A percentile compares a stretch with the other conserved stretches of the same genome.
Conservation (phyloP, 1,284 basidiomycete genomes). For the Rhizoctonia solani region DNA sequence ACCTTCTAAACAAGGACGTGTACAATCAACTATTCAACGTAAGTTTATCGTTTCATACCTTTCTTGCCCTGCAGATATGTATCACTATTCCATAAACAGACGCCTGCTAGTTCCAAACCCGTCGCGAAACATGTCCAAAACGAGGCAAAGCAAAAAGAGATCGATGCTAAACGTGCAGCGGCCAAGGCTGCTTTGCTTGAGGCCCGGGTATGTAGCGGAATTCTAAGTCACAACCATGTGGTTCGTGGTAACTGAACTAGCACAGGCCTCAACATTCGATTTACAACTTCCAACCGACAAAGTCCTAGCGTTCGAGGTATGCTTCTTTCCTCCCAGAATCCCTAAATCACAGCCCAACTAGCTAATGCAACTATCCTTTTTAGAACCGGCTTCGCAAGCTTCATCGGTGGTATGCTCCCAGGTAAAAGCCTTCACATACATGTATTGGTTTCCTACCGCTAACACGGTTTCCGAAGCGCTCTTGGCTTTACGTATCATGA, state of each 20-base stretch:
- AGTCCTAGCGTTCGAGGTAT: slow-evolving; percentile 31
- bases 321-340: slow-evolving; percentile 4
- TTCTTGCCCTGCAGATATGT: background rate
- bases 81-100: background rate
- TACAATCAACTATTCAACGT: slow-evolving; percentile 34
- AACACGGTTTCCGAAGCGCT: background rate
- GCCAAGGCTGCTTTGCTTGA: slow-evolving; percentile 27
- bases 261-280: slow-evolving; percentile 20
- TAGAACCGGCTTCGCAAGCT: slow-evolving; percentile 21
- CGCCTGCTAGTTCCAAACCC: slow-evolving; percentile 9
- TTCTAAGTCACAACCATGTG: background rate
- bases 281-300: slow-evolving; percentile 31
- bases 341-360: background rate
- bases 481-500: slow-evolving; percentile 28
- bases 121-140: slow-evolving; percentile 22
- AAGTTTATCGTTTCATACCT: background rate
- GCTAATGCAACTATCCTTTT: background rate
- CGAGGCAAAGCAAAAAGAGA: slow-evolving; percentile 28
- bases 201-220: slow-evolving; percentile 4
- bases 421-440: background rate
- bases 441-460: no score
- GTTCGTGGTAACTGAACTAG: background rate
- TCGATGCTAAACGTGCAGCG: slow-evolving; percentile 21
- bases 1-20: slow-evolving; percentile 28
- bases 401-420: slow-evolving; percentile 27